Base-by-base conservation (phyloP, 2,329 filamentous ascomycete genomes). In the Macrophomina pseudophaseolina region DNA sequence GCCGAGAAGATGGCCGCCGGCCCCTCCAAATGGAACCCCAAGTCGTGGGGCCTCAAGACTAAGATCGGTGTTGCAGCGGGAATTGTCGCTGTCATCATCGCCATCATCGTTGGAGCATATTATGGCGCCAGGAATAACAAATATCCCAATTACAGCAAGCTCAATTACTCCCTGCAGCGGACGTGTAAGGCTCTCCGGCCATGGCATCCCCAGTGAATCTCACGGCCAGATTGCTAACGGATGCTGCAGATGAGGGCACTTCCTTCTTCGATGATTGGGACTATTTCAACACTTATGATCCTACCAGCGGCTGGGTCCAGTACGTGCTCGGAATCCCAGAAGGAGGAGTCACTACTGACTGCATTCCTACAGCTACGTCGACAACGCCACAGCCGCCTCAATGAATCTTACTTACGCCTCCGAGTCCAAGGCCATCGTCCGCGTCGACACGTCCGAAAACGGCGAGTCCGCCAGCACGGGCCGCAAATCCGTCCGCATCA, bases 131-230 rank as follows among this genome's bases (percentile, higher is more conserved):
- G 56, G 44, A 60, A 60, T 32, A 54, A 46, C 35, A 23, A 35
- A 6, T 66, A 66, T 30, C 65, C 65, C 23, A 56, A 66, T 9
- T 66, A 66, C 56, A 66, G 48, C 54, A 66, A 54, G 28, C 56
- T 66, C 33, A 66, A 66, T 7, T 66, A 66, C 49, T 44, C 44
- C 9, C 48, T 66, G 23, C 32, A 42, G 32, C 40, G 54, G 33
- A 74, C 87, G 87, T 71, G 84, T 88, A 85, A 60, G 87, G 86
- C 4, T 90, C 92, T 53, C 88, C 89, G 75, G 88, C 86, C 1
- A 90, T 90, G 3, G 35, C 7, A 12, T 38, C 35, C 7, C 1
- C 6, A 38, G 35, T 38, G 35, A 38, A 12, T 38, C 23, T 23
- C 23, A 23, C 23, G 23, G 23, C 23, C 11, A 12, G 35, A 63